Percentiles rank a stretch among this genome's conserved stretches.
These are phyloP conservation scores for Baudoinia panamericana DNA, from an alignment of 495 filamentous ascomycete genomes.

Conservation along the genomic window DNA sequence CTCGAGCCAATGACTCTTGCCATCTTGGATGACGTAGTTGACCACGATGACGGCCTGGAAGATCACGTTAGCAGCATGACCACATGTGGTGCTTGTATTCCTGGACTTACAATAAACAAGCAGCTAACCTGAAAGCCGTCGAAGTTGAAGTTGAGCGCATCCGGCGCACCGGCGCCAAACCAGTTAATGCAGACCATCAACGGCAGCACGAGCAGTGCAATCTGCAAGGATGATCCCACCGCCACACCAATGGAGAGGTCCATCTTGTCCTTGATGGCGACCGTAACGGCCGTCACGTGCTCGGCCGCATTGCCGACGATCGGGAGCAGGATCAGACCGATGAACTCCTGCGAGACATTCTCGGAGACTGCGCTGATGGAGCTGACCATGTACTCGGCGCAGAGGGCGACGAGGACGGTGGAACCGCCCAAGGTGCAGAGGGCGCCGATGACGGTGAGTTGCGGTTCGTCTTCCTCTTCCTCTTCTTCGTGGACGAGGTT, in stretches of 20 bases:
- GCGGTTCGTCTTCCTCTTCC: constrained; percentile 56
- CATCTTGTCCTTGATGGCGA: constrained; percentile 28
- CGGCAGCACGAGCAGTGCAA: constrained; percentile 25
- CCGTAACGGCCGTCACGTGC: constrained; percentile 24
- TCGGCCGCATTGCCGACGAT: constrained; percentile 26
- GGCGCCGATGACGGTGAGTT: constrained; percentile 56
- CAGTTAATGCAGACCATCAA: constrained; percentile 23
- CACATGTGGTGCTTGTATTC: too few relatives aligned
- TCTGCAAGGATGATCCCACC: constrained; percentile 25
- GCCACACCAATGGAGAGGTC: constrained; percentile 26
- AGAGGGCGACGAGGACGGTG: constrained; percentile 72
- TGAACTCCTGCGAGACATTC: constrained; percentile 21
- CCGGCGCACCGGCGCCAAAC: constrained; percentile 19
- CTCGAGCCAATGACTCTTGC: constrained; percentile 30
- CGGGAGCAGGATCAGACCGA: constrained; percentile 27
- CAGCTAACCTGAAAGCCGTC: constrained; percentile 23
- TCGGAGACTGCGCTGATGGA: constrained; percentile 58
- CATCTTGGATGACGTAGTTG: constrained; percentile 25
- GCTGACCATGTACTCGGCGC: constrained; percentile 81
- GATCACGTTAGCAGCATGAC: constrained; percentile 6
- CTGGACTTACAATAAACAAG: constrained; percentile 20
- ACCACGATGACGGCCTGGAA: constrained; percentile 24
- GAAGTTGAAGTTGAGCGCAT: constrained; percentile 22
- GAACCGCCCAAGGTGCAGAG: constrained; percentile 53
- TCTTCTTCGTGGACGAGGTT: constrained; percentile 40